Percentiles rank a stretch among this genome's conserved stretches.
phyloP scores from a whole-genome alignment of 768 basidiomycete genomes.

The Leccinellum luteum region DNA sequence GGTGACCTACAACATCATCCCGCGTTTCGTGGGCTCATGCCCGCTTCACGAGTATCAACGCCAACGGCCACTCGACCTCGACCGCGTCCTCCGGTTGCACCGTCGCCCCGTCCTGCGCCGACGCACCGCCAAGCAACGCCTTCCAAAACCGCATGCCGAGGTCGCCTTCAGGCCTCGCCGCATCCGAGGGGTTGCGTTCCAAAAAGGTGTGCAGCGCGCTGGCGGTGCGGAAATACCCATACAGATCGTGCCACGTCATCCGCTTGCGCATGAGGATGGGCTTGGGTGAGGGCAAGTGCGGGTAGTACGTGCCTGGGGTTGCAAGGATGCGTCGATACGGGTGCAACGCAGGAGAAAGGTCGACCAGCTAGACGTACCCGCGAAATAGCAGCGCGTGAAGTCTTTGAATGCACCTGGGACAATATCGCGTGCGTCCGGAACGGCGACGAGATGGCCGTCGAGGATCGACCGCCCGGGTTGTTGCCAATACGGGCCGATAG shows the following conservation, averaged over 20 bases:
- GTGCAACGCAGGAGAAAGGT: neutral
- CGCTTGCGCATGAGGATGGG: slow-evolving; percentile 54
- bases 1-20: neutral
- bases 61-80: slow-evolving; percentile 44
- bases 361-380: slow-evolving; percentile 36
- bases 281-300: slow-evolving; percentile 33
- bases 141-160: slow-evolving; percentile 64
- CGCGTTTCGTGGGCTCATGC: neutral
- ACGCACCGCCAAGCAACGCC: slow-evolving; percentile 42
- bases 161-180: slow-evolving; percentile 48
- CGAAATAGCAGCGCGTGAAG: slow-evolving; percentile 55
- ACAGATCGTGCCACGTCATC: slow-evolving; percentile 64
- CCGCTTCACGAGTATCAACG: slow-evolving; percentile 26
- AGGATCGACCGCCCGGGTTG: slow-evolving; percentile 78
- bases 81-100: slow-evolving; percentile 25
- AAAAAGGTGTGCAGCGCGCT: slow-evolving; percentile 69
- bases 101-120: slow-evolving; percentile 19
- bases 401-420: slow-evolving; percentile 36
- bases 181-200: slow-evolving; percentile 61
- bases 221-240: slow-evolving; percentile 68
- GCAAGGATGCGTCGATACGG: neutral
- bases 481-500: slow-evolving; percentile 75
- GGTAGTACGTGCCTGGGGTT: slow-evolving; percentile 39
- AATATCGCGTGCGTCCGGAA: slow-evolving; percentile 51
- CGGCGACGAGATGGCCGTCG: slow-evolving; percentile 63